Evolutionary conservation across 345 rosid genomes (phyloP), one percentile per base, ranked within the genome.

Genomic region (Bretschneidera sinensis): DNA sequence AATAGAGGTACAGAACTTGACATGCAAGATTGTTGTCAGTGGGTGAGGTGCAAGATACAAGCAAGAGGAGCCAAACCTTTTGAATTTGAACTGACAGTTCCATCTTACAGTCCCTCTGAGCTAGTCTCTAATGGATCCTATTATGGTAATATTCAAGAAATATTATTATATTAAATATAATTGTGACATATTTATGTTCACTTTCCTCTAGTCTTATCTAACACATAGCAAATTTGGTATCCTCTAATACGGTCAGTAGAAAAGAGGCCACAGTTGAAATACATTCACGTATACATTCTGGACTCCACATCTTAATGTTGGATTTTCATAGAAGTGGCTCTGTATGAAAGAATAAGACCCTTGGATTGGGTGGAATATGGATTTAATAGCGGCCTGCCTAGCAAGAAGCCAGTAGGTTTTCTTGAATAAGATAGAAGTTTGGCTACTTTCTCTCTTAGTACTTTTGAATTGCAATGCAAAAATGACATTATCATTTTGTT

Each of bases 81-180:
- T 74, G 88, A 86, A 61, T 94, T 94, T 79, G 78, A 64, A 19
- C 74, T 45, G 52, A 84, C 97, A 55, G 91, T 67, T 70, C 84
- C 90, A 60, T 56, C 79, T 65, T 77, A 81, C 61, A 68, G 75
- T 72, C 85, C 89, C 21, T 66, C 83, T 43, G 75, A 72, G 17
- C 66, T 79, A 51, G 48, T 67, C 43, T 59, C 71, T 28, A 80
- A 39, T 23, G 61, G 59, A 49, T 45, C 64, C 15, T 62, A 60
- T 60, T 33, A 76, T 55, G 77, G 92, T 83, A 78, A 64, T 59
- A 28, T 10, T 6, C 6, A 31, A 31, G 35, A 31, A 31, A 9
- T 31, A 31, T n/a, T n/a, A n/a, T n/a, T n/a, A n/a, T n/a, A n/a
- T n/a, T n/a, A n/a, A n/a, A n/a, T n/a, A n/a, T 5, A 9, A 39